Conservation (phyloP, 1,139 yeast genomes). For the Candida pseudoviswanathii region DNA sequence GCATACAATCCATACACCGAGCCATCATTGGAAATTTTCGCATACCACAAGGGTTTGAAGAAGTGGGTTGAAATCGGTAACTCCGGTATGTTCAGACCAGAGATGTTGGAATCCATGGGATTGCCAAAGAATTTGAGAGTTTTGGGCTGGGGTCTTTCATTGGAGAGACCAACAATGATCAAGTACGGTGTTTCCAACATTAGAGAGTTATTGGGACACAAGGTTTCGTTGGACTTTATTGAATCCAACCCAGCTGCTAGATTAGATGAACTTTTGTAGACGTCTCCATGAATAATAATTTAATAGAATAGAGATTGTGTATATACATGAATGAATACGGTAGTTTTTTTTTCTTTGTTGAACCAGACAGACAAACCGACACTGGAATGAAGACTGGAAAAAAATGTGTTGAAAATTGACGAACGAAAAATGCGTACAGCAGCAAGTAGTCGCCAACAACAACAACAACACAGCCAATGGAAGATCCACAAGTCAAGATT, state of each 20-base stretch:
- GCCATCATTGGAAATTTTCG: constrained; percentile 96
- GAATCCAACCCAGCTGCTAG: constrained; percentile 98
- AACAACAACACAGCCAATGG: not conserved
- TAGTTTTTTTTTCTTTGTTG: not conserved
- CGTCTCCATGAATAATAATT: not conserved
- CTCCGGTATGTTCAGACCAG: constrained; percentile 99
- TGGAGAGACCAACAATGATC: constrained; percentile 99
- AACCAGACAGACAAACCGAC: not conserved
- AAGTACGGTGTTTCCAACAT: constrained; percentile 95
- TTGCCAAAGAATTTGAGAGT: constrained; percentile 93
- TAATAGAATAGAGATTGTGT: constrained; percentile 2
- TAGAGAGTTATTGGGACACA: constrained; percentile 93
- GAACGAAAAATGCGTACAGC: not conserved
- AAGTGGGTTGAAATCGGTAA: constrained; percentile 99
- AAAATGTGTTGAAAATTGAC: not conserved
- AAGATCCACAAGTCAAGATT: constrained; percentile 2
- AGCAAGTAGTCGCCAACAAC: not conserved
- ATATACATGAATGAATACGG: not conserved
- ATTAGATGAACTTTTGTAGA: constrained; percentile 60
- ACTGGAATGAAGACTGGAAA: not conserved
- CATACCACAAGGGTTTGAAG: constrained; percentile 91
- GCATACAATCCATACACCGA: constrained; percentile 99
- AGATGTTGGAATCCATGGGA: constrained; percentile 98
- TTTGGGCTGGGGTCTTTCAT: constrained; percentile 95
- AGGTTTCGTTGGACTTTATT: constrained; percentile 88